Base-by-base conservation (phyloP, 352 stramenopile genomes). In the Pythium guiyangense region DNA sequence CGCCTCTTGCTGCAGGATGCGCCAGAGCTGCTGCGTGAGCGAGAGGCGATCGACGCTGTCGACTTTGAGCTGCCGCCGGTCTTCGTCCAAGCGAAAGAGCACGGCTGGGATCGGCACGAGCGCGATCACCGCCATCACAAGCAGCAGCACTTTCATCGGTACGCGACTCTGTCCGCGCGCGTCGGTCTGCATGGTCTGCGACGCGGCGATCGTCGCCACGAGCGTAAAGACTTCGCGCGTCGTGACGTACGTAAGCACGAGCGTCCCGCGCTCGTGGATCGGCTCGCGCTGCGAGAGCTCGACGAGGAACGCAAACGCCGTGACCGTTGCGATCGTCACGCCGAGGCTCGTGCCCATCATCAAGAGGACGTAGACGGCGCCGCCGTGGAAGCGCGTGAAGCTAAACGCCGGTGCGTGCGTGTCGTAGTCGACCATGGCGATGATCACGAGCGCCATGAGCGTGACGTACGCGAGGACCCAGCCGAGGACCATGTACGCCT, bases 241-340 rank as follows among this genome's bases (percentile, higher is more conserved):
- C 29, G 84, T 62, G n/a, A 88, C 52, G 63, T 86, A 92, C 57
- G 88, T 75, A 46, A 92, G 69, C 55, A 89, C 49, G 37, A 88
- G 52, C 8, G 62, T 79, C 3, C 79, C 82, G 6, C 82, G 79
- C 48, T 89, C 79, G 56, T 90, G 79, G 63, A 92, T 85, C 22
- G 73, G 75, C 47, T 92, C 79, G 9, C 78, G 77, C 52, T 92
- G 78, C n/a, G 82, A 92, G 5, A 90, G 62, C 61, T 92, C 82
- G 43, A 92, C 74, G 27, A 88, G 51, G 55, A 88, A 85, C 15
- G 82, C 75, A 47, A 88, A 78, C 9, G 77, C 69, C 11, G 77
- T 57, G 31, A 92, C 66, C 0, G 77, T 83, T 8, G 78, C 79
- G 20, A 85, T 71, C 3, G 73, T 86, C 25, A 86, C 66, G 6